Evolutionary conservation across 2,329 filamentous ascomycete genomes (phyloP).

Genomic region (Tolypocladium endophyticum): DNA sequence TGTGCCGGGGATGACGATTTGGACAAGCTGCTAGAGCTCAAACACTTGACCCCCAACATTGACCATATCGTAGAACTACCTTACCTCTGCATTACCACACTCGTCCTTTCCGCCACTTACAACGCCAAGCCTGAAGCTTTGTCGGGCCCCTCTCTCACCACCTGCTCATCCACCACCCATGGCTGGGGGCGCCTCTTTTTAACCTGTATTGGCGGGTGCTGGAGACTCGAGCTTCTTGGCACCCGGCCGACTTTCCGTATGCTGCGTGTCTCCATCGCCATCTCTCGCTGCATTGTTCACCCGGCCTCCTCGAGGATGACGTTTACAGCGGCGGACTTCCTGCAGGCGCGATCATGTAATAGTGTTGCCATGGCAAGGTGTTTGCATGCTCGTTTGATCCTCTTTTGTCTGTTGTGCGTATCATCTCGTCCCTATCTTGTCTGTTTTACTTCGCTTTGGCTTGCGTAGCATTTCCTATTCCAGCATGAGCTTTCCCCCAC

Average conservation of each 20-base stretch:
- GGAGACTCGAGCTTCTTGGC: not conserved
- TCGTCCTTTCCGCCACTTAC: not conserved
- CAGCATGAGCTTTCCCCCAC: not conserved
- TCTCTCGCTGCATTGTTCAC: not conserved
- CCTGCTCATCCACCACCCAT: too few species aligned
- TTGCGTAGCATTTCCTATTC: not conserved
- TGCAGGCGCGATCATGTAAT: not conserved
- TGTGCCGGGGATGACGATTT: not conserved
- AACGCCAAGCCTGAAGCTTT: not conserved
- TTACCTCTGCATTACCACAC: too few species aligned
- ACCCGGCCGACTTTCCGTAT: not conserved
- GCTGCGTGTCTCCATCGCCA: not conserved
- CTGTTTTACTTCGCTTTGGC: not conserved
- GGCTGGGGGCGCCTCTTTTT: not conserved
- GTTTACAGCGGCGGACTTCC: not conserved
- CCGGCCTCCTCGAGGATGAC: not conserved
- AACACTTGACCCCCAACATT: not conserved
- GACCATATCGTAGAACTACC: too few species aligned
- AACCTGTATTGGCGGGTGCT: not conserved
- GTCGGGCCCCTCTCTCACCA: not conserved
- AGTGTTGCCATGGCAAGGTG: not conserved
- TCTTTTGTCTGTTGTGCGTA: not conserved
- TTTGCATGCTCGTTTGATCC: not conserved
- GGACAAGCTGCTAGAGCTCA: not conserved
- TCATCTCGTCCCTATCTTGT: not conserved